Evolutionary conservation across 2,329 filamentous ascomycete genomes (phyloP).

Genomic region (Aureobasidium sp.): DNA sequence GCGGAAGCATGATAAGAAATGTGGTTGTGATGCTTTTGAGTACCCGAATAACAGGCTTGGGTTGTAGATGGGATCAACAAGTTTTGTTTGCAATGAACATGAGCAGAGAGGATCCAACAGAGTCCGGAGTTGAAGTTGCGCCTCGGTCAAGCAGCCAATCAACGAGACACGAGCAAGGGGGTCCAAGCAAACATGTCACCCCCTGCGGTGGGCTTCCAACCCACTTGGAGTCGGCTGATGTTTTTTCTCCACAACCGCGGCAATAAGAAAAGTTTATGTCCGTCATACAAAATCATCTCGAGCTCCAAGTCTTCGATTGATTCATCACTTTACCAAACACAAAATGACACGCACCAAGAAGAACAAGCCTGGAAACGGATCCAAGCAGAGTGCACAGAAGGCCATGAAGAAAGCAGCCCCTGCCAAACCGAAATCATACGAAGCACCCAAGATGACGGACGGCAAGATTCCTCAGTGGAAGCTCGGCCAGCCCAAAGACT

Average conservation of each 20-base stretch:
- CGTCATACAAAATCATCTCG: neutral
- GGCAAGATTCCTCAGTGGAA: neutral
- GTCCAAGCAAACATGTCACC: no score
- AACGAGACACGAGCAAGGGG: no score
- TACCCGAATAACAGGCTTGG: neutral
- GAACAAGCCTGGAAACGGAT: neutral
- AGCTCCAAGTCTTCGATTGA: neutral
- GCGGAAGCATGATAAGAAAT: neutral
- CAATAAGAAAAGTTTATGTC: neutral
- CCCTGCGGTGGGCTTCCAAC: no score
- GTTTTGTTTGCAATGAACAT: no score
- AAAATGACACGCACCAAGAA: slow-evolving; percentile 4
- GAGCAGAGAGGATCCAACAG: no score
- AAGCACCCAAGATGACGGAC: neutral
- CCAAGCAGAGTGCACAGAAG: neutral
- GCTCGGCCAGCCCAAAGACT: neutral
- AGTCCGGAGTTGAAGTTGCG: neutral
- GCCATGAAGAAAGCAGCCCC: no score
- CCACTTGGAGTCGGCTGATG: neutral
- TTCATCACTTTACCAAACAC: neutral
- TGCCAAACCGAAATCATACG: neutral
- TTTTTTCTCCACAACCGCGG: neutral
- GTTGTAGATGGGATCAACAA: no score
- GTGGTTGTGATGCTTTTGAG: neutral
- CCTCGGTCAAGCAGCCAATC: neutral